Percentiles rank a stretch among this genome's conserved stretches.
phyloP scores from a whole-genome alignment of 1,284 basidiomycete genomes.

The Apiotrichum gamsii region DNA sequence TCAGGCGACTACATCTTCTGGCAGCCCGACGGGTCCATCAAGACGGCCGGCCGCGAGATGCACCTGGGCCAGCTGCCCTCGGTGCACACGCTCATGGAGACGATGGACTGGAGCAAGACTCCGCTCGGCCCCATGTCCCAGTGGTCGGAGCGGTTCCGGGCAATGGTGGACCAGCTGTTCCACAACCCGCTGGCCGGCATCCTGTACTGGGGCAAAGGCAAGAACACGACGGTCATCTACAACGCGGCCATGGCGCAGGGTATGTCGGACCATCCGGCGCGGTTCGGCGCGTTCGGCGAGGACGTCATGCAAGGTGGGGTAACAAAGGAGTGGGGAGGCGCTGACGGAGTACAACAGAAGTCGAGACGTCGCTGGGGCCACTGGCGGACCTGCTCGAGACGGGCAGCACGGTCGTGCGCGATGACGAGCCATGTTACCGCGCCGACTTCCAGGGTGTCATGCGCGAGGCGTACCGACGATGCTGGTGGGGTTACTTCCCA shows the following conservation, averaged over 20 bases:
- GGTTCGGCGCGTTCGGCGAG: conserved; percentile 3
- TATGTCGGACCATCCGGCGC: neutral
- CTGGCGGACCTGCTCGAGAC: neutral
- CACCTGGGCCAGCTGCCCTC: too few relatives aligned
- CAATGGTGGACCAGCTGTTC: conserved; percentile 27
- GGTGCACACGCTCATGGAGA: conserved; percentile 17
- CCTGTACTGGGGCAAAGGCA: conserved; percentile 30
- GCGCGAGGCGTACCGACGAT: conserved; percentile 27
- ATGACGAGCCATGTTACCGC: neutral
- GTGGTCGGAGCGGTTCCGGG: conserved; percentile 34
- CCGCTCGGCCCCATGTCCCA: conserved; percentile 27
- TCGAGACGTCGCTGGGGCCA: neutral
- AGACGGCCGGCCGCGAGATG: neutral
- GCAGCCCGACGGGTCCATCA: too few relatives aligned
- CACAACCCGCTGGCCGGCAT: too few relatives aligned
- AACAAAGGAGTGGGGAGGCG: too few relatives aligned
- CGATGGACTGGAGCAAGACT: conserved; percentile 38
- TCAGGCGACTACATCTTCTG: too few relatives aligned
- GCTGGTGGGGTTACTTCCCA: conserved; percentile 38
- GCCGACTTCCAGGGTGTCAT: neutral
- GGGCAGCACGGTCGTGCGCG: neutral
- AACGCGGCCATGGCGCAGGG: conserved; percentile 33
- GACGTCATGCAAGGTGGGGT: neutral
- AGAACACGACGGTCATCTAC: conserved; percentile 39
- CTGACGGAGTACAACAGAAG: neutral